Evolutionary conservation across 495 filamentous ascomycete genomes (phyloP).

Genomic region (Venustampulla echinocandica): DNA sequence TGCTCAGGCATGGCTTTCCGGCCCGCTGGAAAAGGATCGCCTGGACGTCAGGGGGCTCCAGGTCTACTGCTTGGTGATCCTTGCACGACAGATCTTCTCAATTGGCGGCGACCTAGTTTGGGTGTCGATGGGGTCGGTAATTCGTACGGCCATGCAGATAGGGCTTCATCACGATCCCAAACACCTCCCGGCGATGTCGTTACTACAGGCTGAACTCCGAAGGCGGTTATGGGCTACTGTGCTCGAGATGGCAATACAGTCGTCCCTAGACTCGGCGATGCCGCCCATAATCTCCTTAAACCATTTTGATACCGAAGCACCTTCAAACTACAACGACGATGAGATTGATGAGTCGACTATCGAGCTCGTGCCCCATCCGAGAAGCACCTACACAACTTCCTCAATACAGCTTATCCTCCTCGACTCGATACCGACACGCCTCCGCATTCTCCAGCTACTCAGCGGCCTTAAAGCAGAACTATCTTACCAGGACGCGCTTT

Average conservation of each 20-base stretch:
- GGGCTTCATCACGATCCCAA: constrained; percentile 52
- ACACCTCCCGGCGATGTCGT: constrained; percentile 37
- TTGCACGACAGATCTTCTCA: constrained; percentile 43
- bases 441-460: constrained; percentile 38
- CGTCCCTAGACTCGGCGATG: constrained; percentile 47
- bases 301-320: constrained; percentile 47
- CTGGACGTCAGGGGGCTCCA: constrained; percentile 43
- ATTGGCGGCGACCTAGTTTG: constrained; percentile 48
- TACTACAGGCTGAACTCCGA: constrained; percentile 44
- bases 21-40: constrained; percentile 42
- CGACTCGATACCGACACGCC: constrained; percentile 38
- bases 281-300: constrained; percentile 39
- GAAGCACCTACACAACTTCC: constrained; percentile 32
- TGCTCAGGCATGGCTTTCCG: constrained; percentile 47
- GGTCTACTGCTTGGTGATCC: constrained; percentile 44
- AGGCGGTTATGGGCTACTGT: constrained; percentile 56
- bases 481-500: constrained; percentile 42
- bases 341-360: constrained; percentile 41
- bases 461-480: constrained; percentile 39
- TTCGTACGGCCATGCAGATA: constrained; percentile 49
- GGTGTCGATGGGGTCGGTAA: constrained; percentile 45
- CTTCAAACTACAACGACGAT: constrained; percentile 48
- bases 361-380: constrained; percentile 27
- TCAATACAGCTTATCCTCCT: constrained; percentile 45
- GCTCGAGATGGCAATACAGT: constrained; percentile 48